Conservation (phyloP, 768 basidiomycete species). For the Cubamyces sp. region DNA sequence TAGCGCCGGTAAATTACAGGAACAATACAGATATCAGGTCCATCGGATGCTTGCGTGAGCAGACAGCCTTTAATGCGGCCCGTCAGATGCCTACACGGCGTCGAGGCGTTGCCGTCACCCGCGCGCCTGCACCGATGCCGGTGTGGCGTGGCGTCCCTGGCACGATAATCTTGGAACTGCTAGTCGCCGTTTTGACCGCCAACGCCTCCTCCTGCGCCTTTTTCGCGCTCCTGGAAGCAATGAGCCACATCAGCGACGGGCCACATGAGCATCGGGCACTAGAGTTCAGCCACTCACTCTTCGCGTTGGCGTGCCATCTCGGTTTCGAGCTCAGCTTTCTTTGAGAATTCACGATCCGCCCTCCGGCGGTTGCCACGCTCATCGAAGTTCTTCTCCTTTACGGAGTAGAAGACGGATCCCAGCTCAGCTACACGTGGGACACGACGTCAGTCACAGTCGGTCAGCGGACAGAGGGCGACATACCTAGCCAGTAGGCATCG, state of each 20-base stretch:
- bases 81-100: slow-evolving; percentile 61
- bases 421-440: slow-evolving; percentile 68
- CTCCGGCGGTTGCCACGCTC: slow-evolving; percentile 76
- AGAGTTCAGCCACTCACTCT: slow-evolving; percentile 47
- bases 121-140: slow-evolving; percentile 64
- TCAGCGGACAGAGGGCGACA: slow-evolving; percentile 30
- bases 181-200: slow-evolving; percentile 55
- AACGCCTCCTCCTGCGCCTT: slow-evolving; percentile 64
- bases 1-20: neutral
- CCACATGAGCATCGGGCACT: neutral
- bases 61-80: neutral
- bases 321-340: slow-evolving; percentile 87
- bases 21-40: slow-evolving; percentile 5
- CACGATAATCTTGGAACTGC: slow-evolving; percentile 69
- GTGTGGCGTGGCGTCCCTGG: slow-evolving; percentile 81
- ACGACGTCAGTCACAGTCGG: slow-evolving; percentile 15
- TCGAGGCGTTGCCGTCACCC: slow-evolving; percentile 77
- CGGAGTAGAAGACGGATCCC: slow-evolving; percentile 96
- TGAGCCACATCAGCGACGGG: slow-evolving; percentile 4
- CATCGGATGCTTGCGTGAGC: neutral
- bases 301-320: slow-evolving; percentile 87
- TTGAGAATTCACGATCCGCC: slow-evolving; percentile 90
- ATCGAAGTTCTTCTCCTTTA: slow-evolving; percentile 97
- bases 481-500: slow-evolving; percentile 97
- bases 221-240: slow-evolving; percentile 55